Evolutionary conservation across 2,329 filamentous ascomycete species (phyloP).

Genomic region (Nothomitra cinnamomea): DNA sequence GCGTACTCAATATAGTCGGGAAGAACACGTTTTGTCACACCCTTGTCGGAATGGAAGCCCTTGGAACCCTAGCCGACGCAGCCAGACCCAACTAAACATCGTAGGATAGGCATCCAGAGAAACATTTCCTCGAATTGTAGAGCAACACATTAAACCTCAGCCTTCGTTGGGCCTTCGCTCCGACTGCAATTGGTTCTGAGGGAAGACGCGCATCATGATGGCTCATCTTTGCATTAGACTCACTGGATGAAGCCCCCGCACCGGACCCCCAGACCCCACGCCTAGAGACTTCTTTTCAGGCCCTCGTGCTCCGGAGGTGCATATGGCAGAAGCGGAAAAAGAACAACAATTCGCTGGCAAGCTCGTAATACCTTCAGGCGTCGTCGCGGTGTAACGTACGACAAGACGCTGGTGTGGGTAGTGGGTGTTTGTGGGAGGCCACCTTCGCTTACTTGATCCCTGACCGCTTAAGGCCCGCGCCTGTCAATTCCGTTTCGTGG

Average conservation of each 20-base stretch:
- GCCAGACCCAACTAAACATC: neutral
- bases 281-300: neutral
- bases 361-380: neutral
- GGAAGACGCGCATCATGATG: neutral
- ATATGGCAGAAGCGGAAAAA: neutral
- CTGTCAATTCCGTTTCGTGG: constrained; percentile 1
- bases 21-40: neutral
- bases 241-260: neutral
- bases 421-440: neutral
- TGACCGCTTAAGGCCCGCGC: neutral
- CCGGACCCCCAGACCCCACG: neutral
- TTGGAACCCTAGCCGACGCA: neutral
- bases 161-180: neutral
- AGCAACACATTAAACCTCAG: neutral
- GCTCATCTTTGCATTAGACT: neutral
- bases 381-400: neutral
- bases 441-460: neutral
- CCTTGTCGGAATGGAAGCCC: neutral
- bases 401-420: neutral
- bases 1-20: too few relatives aligned
- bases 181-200: neutral
- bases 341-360: neutral
- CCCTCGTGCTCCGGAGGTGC: neutral
- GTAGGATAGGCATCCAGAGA: neutral
- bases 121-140: neutral